phyloP scores from a whole-genome alignment of 176 grass and related monocot species.

The Cenchrus fungigraminus region DNA sequence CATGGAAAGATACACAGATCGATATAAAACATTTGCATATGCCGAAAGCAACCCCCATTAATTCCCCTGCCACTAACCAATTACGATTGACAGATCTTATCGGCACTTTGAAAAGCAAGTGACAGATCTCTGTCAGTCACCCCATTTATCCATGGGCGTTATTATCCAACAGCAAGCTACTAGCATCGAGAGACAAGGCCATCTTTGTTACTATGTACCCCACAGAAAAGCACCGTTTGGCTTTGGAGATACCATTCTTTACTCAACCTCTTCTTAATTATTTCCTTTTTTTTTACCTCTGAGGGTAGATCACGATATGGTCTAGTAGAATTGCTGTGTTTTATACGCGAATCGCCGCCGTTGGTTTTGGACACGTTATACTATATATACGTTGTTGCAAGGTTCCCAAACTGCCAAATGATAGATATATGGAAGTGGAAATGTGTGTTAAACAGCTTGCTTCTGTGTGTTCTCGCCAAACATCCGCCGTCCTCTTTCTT shows the following conservation, averaged over 20 bases:
- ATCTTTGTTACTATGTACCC: not conserved
- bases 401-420: not conserved
- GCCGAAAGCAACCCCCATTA: slow-evolving; percentile 40
- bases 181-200: not conserved
- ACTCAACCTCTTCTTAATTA: not conserved
- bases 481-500: not conserved
- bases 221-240: not conserved
- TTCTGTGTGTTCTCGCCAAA: not conserved
- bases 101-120: slow-evolving; percentile 12
- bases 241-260: not conserved
- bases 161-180: too few species aligned
- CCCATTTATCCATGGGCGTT: slow-evolving; percentile 22
- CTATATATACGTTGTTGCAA: not conserved
- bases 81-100: slow-evolving; percentile 27
- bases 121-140: not conserved
- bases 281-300: not conserved
- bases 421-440: too few species aligned
- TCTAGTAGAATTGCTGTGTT: not conserved
- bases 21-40: not conserved
- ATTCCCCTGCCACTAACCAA: slow-evolving; percentile 34
- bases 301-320: not conserved
- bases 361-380: not conserved
- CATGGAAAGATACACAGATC: not conserved
- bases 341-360: not conserved
- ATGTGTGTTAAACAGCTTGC: not conserved